Evolutionary conservation across 306 rosid species (phyloP).

Genomic region (Argentina anserina): DNA sequence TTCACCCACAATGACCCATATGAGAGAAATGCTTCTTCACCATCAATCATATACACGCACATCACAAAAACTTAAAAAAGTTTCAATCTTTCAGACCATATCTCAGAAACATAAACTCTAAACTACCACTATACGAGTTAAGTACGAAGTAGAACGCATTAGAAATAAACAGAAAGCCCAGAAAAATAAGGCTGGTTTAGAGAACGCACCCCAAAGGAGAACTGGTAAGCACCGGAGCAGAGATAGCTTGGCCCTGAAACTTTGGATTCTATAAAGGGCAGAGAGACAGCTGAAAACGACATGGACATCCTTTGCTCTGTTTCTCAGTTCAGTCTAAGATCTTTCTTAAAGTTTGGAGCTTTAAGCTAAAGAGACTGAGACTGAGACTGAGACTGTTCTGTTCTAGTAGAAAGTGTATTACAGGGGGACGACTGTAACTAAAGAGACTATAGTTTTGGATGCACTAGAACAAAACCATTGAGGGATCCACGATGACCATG

Average conservation of each 20-base stretch:
- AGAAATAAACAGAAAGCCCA: not conserved
- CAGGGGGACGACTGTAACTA: conserved; percentile 14
- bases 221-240: conserved; percentile 28
- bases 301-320: conserved; percentile 30
- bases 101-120: not conserved
- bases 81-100: not conserved
- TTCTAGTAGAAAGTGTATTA: not conserved
- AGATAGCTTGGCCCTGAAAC: conserved; percentile 20
- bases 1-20: not conserved
- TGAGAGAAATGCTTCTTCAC: not conserved
- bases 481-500: not conserved
- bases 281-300: conserved; percentile 33
- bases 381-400: not conserved
- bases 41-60: not conserved
- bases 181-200: not conserved
- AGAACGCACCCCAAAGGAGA: conserved; percentile 20
- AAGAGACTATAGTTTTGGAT: not conserved
- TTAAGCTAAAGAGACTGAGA: too few relatives aligned
- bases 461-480: not conserved
- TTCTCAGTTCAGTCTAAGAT: not conserved
- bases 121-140: not conserved
- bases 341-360: not conserved
- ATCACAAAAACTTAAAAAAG: not conserved
- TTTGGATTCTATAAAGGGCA: conserved; percentile 30
- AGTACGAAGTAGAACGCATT: not conserved